A percentile compares a stretch with the other conserved stretches of the same genome.
Evolutionary conservation across 352 stramenopile species (phyloP).

Genomic region (Phytophthora syringae): DNA sequence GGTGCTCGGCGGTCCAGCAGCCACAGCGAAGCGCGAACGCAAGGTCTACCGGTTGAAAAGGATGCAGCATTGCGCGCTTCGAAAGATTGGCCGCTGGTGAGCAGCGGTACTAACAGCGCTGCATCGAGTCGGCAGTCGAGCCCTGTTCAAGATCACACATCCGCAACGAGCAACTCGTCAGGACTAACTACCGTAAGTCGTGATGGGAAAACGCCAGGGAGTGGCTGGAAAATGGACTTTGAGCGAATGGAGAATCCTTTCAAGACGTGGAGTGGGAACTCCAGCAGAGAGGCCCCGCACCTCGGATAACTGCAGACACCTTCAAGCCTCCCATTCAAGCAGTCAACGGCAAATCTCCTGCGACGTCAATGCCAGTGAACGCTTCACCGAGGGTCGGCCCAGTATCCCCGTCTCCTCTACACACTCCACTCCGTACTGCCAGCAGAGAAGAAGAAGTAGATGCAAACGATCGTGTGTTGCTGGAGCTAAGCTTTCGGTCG

Average conservation of each 20-base stretch:
- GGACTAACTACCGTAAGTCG: conserved; percentile 13
- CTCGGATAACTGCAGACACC: conserved; percentile 54
- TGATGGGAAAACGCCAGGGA: conserved; percentile 23
- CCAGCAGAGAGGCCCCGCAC: conserved; percentile 49
- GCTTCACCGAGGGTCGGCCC: conserved; percentile 23
- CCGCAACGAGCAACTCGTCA: conserved; percentile 14
- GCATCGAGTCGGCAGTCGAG: conserved; percentile 41
- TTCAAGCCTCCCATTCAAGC: conserved; percentile 52
- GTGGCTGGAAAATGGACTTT: conserved; percentile 71
- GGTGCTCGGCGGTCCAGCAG: conserved; percentile 64
- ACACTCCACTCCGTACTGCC: conserved; percentile 2
- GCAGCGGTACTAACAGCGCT: conserved; percentile 24
- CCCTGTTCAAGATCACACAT: conserved; percentile 25
- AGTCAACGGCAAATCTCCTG: conserved; percentile 35
- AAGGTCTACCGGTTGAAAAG: conserved; percentile 30
- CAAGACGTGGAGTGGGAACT: conserved; percentile 71
- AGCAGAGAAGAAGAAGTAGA: conserved; percentile 43
- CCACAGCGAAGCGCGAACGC: conserved; percentile 55
- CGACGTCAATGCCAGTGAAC: conserved; percentile 36
- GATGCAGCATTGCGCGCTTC: conserved; percentile 30
- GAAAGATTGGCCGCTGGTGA: conserved; percentile 56
- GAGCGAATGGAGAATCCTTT: conserved; percentile 76
- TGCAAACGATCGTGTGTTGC: conserved; percentile 51
- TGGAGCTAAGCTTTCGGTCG: conserved; percentile 55
- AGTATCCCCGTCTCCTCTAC: conserved; percentile 29